phyloP scores from a whole-genome alignment of 352 stramenopile genomes.

The Thraustochytrium striatum region DNA sequence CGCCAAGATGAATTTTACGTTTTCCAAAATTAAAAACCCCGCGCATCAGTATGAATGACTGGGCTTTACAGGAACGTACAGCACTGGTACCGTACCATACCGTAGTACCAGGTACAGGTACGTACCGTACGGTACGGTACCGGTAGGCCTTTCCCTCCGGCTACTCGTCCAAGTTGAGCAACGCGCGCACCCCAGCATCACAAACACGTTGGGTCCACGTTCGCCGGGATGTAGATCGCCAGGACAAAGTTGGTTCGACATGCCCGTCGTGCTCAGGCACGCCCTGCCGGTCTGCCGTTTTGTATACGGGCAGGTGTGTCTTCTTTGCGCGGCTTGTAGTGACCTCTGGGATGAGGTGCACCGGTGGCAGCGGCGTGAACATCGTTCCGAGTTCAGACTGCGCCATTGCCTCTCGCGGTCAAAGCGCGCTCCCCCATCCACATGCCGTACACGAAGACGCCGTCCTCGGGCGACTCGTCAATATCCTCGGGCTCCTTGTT shows the following conservation, averaged over 20 bases:
- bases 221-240: slow-evolving; percentile 78
- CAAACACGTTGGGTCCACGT: slow-evolving; percentile 80
- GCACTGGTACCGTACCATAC: too few relatives aligned
- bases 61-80: too few relatives aligned
- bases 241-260: slow-evolving; percentile 90
- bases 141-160: too few relatives aligned
- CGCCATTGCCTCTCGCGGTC: slow-evolving; percentile 68
- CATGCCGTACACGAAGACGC: slow-evolving; percentile 84
- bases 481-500: slow-evolving; percentile 48
- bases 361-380: slow-evolving; percentile 77
- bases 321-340: slow-evolving; percentile 64
- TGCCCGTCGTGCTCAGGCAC: slow-evolving; percentile 83
- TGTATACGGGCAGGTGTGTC: slow-evolving; percentile 88
- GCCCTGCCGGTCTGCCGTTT: slow-evolving; percentile 82
- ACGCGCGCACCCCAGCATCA: slow-evolving; percentile 84
- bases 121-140: too few relatives aligned
- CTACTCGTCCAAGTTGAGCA: slow-evolving; percentile 87
- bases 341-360: slow-evolving; percentile 80
- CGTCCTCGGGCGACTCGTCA: slow-evolving; percentile 54
- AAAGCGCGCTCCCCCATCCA: slow-evolving; percentile 74
- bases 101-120: too few relatives aligned
- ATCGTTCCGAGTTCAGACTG: slow-evolving; percentile 82
- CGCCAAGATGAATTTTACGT: too few relatives aligned
- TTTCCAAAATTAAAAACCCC: too few relatives aligned
- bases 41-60: too few relatives aligned